Base-by-base conservation (phyloP, 2,329 filamentous ascomycete species). In the Apiospora aurea region DNA sequence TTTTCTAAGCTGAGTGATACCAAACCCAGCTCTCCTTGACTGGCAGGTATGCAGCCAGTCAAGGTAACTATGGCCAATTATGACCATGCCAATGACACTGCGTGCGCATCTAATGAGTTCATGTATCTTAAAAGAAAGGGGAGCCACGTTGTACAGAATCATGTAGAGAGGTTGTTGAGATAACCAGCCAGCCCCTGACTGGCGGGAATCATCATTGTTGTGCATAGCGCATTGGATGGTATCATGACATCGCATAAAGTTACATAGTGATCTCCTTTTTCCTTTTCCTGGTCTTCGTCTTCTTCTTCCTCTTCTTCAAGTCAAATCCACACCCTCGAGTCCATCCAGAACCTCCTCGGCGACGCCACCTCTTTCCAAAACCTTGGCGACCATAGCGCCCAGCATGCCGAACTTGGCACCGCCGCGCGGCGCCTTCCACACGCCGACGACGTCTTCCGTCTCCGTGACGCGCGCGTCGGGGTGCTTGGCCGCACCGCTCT, bases 351-450 rank as follows among this genome's bases (percentile, higher is more conserved):
- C 93, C 81, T 98, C 96, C 75, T 95, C 91, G 4, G 93, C 94
- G 41, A 98, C 92, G 46, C 95, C 94, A 0, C 93, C 93, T 77
- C 88, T 90, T 79, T 93, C 90, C 72, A 97, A 81, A 44, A 95
- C 93, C 80, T 92, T 90, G 80, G 92, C 90, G 73, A 97, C 90
- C 83, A 98, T 93, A 70, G 88, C 87, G 69, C 91, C 88, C 75
- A 98, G 83, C 24, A 96, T 85, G 5, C 83, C 86, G 77, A 94
- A 89, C 84, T 93, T 95, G 49, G 96, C 90, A 1, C 96, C 96
- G 51, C 96, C 96, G 44, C 95, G 83, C 44, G 94, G 93, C 51
- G 95, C 93, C 78, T 90, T 93, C 96, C 96, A 98, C 41, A 97
- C 94, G 1, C 94, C 92, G 72, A 93, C 91, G 29, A 86, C 85